Conservation (phyloP, 2,329 filamentous ascomycete genomes). For the Fusarium burgessii region DNA sequence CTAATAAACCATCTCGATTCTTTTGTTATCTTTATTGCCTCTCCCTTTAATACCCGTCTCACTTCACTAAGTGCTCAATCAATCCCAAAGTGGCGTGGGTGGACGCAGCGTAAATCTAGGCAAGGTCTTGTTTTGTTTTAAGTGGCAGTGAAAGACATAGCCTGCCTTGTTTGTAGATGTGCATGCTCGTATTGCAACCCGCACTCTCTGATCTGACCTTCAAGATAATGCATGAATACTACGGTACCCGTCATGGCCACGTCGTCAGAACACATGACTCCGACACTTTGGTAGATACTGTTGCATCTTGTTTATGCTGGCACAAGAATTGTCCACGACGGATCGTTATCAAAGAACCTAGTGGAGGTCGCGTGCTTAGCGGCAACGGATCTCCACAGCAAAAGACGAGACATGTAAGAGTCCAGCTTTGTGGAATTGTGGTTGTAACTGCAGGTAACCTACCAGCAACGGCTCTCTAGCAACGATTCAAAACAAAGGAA, state of each 20-base stretch:
- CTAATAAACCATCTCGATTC: neutral
- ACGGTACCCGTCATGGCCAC: neutral
- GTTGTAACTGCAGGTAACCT: conserved; percentile 23
- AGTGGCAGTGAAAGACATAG: conserved; percentile 21
- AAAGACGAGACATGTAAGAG: conserved; percentile 11
- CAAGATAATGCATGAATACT: neutral
- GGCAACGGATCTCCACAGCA: conserved; percentile 30
- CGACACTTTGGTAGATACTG: neutral
- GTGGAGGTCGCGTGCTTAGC: conserved; percentile 41
- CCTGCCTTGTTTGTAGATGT: neutral
- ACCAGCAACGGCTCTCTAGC: conserved; percentile 17
- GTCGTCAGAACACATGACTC: neutral
- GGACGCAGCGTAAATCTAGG: neutral
- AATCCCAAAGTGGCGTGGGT: conserved; percentile 3
- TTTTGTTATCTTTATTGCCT: neutral
- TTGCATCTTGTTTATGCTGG: neutral
- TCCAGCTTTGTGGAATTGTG: conserved; percentile 26
- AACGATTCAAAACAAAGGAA: conserved; percentile 16
- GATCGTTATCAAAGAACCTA: conserved; percentile 38
- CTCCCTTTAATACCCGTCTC: neutral
- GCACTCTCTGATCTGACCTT: neutral
- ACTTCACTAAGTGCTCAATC: neutral
- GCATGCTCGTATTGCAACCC: neutral
- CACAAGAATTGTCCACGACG: neutral
- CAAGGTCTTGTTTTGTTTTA: conserved; percentile 20